A percentile compares a stretch with the other conserved stretches of the same genome.
phyloP scores from a whole-genome alignment of 768 basidiomycete genomes.

The Paxillus rubicundulus region DNA sequence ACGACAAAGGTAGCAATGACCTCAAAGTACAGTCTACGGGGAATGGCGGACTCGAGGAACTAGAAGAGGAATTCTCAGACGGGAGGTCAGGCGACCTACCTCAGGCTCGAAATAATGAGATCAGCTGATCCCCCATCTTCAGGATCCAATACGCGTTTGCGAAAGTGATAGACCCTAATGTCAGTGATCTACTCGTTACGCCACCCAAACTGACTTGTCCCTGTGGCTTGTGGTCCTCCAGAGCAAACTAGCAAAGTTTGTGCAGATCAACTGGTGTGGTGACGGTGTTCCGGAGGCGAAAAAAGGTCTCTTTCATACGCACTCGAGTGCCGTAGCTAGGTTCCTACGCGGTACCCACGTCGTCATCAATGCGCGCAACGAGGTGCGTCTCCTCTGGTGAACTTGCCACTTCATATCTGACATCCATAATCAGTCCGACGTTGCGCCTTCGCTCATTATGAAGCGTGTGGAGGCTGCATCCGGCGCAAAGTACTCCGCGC shows the following conservation, averaged over 20 bases:
- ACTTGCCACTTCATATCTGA: not conserved
- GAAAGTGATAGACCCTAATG: slow-evolving; percentile 82
- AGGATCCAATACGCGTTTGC: slow-evolving; percentile 95
- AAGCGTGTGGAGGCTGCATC: slow-evolving; percentile 84
- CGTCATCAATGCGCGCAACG: slow-evolving; percentile 81
- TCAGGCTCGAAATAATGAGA: slow-evolving; percentile 4
- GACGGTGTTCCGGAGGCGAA: slow-evolving; percentile 91
- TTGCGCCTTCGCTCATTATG: slow-evolving; percentile 77
- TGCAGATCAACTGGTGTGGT: slow-evolving; percentile 97
- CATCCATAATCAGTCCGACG: slow-evolving; percentile 59
- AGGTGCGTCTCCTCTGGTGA: slow-evolving; percentile 47
- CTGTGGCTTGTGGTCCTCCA: slow-evolving; percentile 28
- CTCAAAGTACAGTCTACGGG: slow-evolving; percentile 85
- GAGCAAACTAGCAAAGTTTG: slow-evolving; percentile 86
- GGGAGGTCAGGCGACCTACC: slow-evolving; percentile 58
- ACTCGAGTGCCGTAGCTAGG: slow-evolving; percentile 73
- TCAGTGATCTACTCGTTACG: slow-evolving; percentile 33
- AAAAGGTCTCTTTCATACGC: slow-evolving; percentile 91
- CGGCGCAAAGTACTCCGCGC: slow-evolving; percentile 85
- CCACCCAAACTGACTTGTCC: not conserved
- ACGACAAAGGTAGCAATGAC: slow-evolving; percentile 80
- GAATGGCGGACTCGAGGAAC: slow-evolving; percentile 83
- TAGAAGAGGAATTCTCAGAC: slow-evolving; percentile 94
- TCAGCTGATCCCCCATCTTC: slow-evolving; percentile 6
- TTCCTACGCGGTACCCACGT: slow-evolving; percentile 86